Evolutionary conservation across 805 yeast species (phyloP).

Genomic region (Ogataea ramenticola): DNA sequence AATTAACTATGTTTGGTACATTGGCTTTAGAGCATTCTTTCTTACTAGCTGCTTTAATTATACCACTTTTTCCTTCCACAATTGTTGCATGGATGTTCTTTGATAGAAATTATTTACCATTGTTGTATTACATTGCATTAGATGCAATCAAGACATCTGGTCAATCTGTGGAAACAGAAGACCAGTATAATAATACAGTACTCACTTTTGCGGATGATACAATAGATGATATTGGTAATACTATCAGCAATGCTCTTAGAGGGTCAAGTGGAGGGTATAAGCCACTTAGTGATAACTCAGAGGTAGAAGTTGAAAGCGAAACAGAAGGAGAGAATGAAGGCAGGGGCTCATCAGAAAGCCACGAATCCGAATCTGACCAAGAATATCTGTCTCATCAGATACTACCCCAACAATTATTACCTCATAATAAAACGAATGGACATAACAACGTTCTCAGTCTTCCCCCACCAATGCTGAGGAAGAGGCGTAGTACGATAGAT

Average conservation of each 20-base stretch:
- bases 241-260: not conserved
- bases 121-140: conserved; percentile 48
- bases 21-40: conserved; percentile 54
- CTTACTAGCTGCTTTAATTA: conserved; percentile 36
- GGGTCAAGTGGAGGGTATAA: not conserved
- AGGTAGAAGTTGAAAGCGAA: conserved; percentile 1
- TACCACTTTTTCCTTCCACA: conserved; percentile 43
- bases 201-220: not conserved
- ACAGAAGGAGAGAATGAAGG: conserved; percentile 1
- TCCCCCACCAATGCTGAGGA: conserved; percentile 9
- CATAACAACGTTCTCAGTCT: not conserved
- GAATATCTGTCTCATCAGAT: not conserved
- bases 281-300: too few species aligned
- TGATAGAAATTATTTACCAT: conserved; percentile 47
- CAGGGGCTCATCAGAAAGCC: too few species aligned
- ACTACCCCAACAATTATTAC: not conserved
- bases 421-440: not conserved
- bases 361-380: not conserved
- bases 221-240: conserved; percentile 1
- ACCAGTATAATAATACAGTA: conserved; percentile 5
- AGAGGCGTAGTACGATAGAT: conserved; percentile 45
- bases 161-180: conserved; percentile 21
- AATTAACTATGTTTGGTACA: conserved; percentile 59
- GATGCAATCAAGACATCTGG: conserved; percentile 43
- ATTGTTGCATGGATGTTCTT: conserved; percentile 40